Base-by-base conservation (phyloP, 306 rosid species). In the Nissolia schottii region DNA sequence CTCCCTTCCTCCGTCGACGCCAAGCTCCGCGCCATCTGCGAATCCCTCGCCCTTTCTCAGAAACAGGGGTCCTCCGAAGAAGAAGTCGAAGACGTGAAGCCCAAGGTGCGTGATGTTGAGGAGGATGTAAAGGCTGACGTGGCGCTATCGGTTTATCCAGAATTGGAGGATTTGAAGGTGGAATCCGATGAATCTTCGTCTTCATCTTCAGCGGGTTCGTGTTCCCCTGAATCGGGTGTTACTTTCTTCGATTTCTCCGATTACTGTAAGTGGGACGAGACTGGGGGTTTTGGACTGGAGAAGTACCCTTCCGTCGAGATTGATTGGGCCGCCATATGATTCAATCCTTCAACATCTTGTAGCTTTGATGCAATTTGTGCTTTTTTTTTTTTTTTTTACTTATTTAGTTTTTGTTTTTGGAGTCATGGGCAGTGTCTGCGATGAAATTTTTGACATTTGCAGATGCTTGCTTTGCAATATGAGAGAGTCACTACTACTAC, bases 251-350 rank as follows among this genome's bases (percentile, higher is more conserved):
- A 87, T 74, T 87, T 93, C 73, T 59, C 86, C 0, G 87, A 78
- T 76, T 78, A 64, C 27, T 23, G 25, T 6, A 68, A 73, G 15
- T 87, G 87, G 87, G 89, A 81, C 5, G 88, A 86, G 16, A 78
- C 16, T 0, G 80, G 77, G 34, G 77, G 54, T 20, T 87, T 86
- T n/a, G 82, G 86, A 69, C 70, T 91, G 85, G 93, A 83, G 65
- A 94, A 91, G 85, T 91, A 7, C 62, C 95, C 97, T 75, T 91
- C 99, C 0, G 85, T 87, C 60, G 99, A 94, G 80, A 94, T 91
- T 71, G 99, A 91, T 60, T 94, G 97, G 99, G 87, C 80, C 23
- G 91, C 97, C 49, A 70, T 91, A 27, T 88, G 71, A 73, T 7
- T 31, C 63, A 16, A 4, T 32, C 38, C 0, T 0, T 1, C 43